Base-by-base conservation (phyloP, 2,329 filamentous ascomycete genomes). In the Aspergillus piperis region DNA sequence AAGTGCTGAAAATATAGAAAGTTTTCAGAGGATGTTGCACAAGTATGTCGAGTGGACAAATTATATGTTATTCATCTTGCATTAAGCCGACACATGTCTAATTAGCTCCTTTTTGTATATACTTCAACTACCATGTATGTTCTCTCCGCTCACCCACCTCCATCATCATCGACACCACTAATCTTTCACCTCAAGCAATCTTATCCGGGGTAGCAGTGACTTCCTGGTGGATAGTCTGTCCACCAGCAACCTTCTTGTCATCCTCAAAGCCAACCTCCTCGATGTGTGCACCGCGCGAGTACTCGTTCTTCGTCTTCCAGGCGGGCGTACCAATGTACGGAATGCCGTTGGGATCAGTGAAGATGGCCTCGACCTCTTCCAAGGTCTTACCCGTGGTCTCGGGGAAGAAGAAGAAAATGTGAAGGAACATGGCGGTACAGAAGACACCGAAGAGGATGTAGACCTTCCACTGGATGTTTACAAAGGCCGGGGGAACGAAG, bases 401-500 rank as follows among this genome's bases (percentile, higher is more conserved):
- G 0, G 88, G 88, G 66, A 85, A 86, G 42, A 82, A 76, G 64
- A 92, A 80, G 72, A 84, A 84, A 70, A 89, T 85, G 75, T 91
- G 88, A 50, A 91, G 69, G 58, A 86, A 85, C 66, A 89, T 88
- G 19, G 81, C 81, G 1, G 82, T 82, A 71, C 89, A 90, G 80
- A 92, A 91, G 15, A 86, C 82, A 11, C 83, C 90, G 70, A 94
- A 94, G 64, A 94, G 81, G 74, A 92, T 84, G 75, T 92, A 93
- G 64, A 86, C 86, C 68, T 83, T 70, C 77, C 83, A 85, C 59
- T 78, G 63, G 66, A 85, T 85, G 70, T 81, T 85, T 63, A 81
- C 80, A 63, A 86, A 85, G 0, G 83, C 81, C 0, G 83, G 81
- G 0, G 84, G 84, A 0, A 84, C 82, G 66, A 86, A 86, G 68